Base-by-base conservation (phyloP, 2,329 filamentous ascomycete species). In the Fusarium sp. region DNA sequence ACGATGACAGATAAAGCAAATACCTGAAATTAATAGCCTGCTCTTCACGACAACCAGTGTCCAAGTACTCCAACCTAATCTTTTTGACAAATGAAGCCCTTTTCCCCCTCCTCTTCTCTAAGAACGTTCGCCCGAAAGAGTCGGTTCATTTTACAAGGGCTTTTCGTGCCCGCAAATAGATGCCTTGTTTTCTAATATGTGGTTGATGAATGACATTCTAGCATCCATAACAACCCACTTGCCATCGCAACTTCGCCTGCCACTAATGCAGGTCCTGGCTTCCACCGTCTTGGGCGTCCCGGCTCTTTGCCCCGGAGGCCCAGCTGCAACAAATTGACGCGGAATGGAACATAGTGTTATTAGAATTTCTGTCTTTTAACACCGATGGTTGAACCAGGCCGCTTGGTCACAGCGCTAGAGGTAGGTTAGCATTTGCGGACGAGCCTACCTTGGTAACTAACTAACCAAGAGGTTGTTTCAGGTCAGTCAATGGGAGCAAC, bases 251-350 rank as follows among this genome's bases (percentile, higher is more conserved):
- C 55, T 61, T 63, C 62, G 48, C 68, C 68, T 71, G 55, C 66
- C 73, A 72, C 73, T 75, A 73, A 72, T 69, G 73, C 69, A 75
- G 69, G 71, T 75, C 73, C 73, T 71, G 69, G 59, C 62, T 67
- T 59, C 64, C 71, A 75, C 71, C 69, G 63, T 63, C 63, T 51
- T 66, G 59, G 67, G 60, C 49, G 63, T 68, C 32, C 68, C 68
- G 64, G 68, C 64, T 56, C 47, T 48, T 49, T 49, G 54, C 69
- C 69, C 57, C 67, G 55, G 66, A 50, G 54, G 54, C 51, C 71
- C 60, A 54, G 62, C 61, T 71, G 61, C 67, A 60, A 68, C 64
- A 71, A 69, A 65, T 57, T 64, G 49, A 69, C 23, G 18, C 23
- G 21, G 32, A 51, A 51, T 51, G 23, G 49, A 51, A 51, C 27